Evolutionary conservation across 2,329 filamentous ascomycete species (phyloP).

Genomic region (Magnaporthiopsis poae): DNA sequence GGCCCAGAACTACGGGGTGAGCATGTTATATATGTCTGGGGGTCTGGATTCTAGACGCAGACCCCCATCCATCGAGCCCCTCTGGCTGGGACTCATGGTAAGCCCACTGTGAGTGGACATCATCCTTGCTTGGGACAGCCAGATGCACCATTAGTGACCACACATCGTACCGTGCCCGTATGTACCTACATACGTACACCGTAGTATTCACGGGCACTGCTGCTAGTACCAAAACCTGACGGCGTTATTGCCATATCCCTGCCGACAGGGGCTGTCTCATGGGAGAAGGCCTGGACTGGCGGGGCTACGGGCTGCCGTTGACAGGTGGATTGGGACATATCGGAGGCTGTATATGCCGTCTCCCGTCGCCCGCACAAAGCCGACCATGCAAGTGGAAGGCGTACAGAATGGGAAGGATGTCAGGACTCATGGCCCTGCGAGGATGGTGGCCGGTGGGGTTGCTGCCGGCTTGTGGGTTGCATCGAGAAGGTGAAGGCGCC

Average conservation of each 20-base stretch:
- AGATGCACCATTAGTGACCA: background rate
- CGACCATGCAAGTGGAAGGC: background rate
- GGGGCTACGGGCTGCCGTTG: background rate
- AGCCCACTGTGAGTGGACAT: background rate
- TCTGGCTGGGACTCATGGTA: background rate
- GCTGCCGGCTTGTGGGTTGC: background rate
- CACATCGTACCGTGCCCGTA: background rate
- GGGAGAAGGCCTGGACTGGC: background rate
- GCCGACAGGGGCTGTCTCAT: background rate
- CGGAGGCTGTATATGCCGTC: background rate
- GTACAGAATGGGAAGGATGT: background rate
- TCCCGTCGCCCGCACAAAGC: background rate
- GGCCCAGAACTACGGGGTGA: background rate
- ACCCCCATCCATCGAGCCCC: background rate
- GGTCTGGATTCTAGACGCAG: background rate
- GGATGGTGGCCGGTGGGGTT: background rate
- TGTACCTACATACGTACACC: background rate
- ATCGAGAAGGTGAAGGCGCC: background rate
- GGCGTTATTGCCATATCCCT: conserved; percentile 1
- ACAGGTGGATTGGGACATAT: background rate
- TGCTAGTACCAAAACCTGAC: background rate
- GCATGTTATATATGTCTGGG: conserved; percentile 1
- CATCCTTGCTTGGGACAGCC: background rate
- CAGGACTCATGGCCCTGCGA: background rate
- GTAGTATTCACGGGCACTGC: background rate